phyloP scores from a whole-genome alignment of 257 asterid species.

The Primulina eburnea region DNA sequence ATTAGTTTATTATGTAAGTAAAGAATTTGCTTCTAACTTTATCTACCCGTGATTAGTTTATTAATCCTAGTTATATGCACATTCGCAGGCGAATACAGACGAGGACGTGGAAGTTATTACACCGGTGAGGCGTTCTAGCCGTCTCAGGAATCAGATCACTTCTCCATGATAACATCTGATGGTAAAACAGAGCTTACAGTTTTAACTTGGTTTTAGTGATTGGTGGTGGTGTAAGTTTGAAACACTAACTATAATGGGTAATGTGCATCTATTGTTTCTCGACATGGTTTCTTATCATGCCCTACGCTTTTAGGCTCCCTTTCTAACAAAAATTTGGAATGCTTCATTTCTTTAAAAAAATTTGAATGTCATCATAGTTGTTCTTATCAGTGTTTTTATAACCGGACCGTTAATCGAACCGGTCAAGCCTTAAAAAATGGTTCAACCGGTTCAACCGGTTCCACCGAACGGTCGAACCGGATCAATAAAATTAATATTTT shows the following conservation, averaged over 20 bases:
- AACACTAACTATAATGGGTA: neutral
- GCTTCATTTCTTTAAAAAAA: too few species aligned
- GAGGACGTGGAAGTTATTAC: slow-evolving; percentile 80
- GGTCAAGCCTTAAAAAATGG: too few species aligned
- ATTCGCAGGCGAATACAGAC: slow-evolving; percentile 56
- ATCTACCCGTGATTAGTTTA: neutral
- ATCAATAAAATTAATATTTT: too few species aligned
- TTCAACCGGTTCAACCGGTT: too few species aligned
- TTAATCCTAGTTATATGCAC: neutral
- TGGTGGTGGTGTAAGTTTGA: neutral
- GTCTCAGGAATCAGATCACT: slow-evolving; percentile 55
- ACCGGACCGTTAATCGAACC: too few species aligned
- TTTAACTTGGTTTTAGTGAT: neutral
- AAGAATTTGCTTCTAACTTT: slow-evolving; percentile 24
- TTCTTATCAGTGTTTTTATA: too few species aligned
- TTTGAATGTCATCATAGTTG: too few species aligned
- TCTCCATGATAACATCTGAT: slow-evolving; percentile 34
- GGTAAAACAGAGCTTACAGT: neutral
- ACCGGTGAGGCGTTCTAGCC: slow-evolving; percentile 93
- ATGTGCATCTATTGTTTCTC: neutral
- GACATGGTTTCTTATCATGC: too few species aligned
- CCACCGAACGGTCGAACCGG: too few species aligned
- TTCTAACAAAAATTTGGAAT: too few species aligned
- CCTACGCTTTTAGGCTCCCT: too few species aligned
- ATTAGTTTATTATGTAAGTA: slow-evolving; percentile 42